Evolutionary conservation across 1,284 basidiomycete genomes (phyloP).

Genomic region (Cryptococcus maquisensis): DNA sequence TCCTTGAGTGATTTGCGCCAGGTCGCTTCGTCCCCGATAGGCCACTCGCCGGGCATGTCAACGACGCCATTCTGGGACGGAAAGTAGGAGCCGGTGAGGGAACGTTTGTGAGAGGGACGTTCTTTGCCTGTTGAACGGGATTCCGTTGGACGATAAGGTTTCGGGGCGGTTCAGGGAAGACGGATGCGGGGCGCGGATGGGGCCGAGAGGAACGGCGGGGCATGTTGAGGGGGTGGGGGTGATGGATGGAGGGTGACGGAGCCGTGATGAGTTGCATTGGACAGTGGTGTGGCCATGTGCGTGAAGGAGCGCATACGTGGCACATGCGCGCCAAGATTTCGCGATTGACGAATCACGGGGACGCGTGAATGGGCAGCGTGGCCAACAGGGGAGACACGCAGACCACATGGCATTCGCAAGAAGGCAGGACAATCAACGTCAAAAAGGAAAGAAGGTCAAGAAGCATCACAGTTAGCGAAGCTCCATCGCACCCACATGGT

Average conservation of each 20-base stretch:
- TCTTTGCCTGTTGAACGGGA: constrained; percentile 19
- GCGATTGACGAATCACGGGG: no score
- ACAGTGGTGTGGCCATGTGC: no score
- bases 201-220: not conserved
- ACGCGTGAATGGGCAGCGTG: no score
- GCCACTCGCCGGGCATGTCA: constrained; percentile 75
- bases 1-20: constrained; percentile 62
- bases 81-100: constrained; percentile 48
- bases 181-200: not conserved
- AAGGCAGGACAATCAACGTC: not conserved
- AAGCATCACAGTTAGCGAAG: not conserved
- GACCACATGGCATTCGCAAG: not conserved
- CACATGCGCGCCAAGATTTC: no score
- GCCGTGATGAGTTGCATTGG: no score
- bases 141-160: not conserved
- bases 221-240: not conserved
- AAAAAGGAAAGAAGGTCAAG: not conserved
- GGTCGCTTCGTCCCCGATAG: constrained; percentile 69
- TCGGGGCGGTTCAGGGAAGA: not conserved
- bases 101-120: constrained; percentile 39
- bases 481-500: not conserved
- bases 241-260: not conserved
- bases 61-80: constrained; percentile 55
- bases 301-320: no score
- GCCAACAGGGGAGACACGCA: no score